Conservation (phyloP, 2,329 filamentous ascomycete species). For the Pezicula neosporulosa region DNA sequence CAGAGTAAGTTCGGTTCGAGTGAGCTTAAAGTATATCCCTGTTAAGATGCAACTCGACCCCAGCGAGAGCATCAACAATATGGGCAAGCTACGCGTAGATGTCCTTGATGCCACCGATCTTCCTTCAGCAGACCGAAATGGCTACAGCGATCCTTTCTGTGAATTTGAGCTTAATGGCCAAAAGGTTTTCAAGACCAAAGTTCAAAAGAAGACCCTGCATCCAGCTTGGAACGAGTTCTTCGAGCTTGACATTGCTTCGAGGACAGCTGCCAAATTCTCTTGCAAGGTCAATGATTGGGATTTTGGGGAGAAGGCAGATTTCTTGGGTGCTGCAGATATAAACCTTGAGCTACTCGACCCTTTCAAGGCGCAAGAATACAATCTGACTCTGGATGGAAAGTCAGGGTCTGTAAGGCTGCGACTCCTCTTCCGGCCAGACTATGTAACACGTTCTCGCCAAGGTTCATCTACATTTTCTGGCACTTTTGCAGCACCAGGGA, state of each 20-base stretch:
- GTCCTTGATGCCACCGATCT: slow-evolving; percentile 82
- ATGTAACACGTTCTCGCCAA: slow-evolving; percentile 81
- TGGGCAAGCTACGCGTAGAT: slow-evolving; percentile 92
- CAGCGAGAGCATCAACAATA: slow-evolving; percentile 97
- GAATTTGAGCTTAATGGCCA: slow-evolving; percentile 89
- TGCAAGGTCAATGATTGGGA: slow-evolving; percentile 93
- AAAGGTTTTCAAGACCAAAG: slow-evolving; percentile 92
- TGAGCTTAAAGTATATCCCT: slow-evolving; percentile 92
- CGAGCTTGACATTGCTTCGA: slow-evolving; percentile 75
- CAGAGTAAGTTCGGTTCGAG: slow-evolving; percentile 72
- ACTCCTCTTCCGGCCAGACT: slow-evolving; percentile 89
- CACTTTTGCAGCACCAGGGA: slow-evolving; percentile 81
- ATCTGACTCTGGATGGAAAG: slow-evolving; percentile 78
- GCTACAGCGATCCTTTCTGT: slow-evolving; percentile 95
- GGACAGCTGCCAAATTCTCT: slow-evolving; percentile 79
- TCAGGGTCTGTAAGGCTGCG: slow-evolving; percentile 79
- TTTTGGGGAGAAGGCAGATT: slow-evolving; percentile 92
- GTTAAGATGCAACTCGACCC: slow-evolving; percentile 92
- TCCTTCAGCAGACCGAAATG: slow-evolving; percentile 92
- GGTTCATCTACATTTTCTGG: slow-evolving; percentile 92
- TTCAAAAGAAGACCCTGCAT: slow-evolving; percentile 93
- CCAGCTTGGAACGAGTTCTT: slow-evolving; percentile 97
- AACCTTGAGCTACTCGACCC: slow-evolving; percentile 79
- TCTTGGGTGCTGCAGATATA: slow-evolving; percentile 74
- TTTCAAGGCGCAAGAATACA: slow-evolving; percentile 75